These are phyloP conservation scores for Microsporum ferrugineum DNA, from an alignment of 2,329 filamentous ascomycete genomes.

Conservation along the genomic window DNA sequence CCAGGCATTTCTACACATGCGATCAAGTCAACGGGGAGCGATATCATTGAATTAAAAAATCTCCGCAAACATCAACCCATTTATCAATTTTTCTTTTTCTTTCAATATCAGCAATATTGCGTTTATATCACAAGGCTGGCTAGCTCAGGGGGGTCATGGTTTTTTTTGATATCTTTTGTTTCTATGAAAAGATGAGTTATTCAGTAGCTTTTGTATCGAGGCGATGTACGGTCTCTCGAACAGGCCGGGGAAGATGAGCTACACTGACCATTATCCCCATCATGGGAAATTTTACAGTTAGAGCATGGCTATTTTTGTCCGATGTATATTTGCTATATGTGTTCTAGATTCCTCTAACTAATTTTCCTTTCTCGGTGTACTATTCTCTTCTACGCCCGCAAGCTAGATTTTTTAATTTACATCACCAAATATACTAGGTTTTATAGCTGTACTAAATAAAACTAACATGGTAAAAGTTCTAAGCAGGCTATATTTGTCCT, in stretches of 20 bases:
- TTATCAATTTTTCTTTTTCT: background rate
- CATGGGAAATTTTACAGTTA: background rate
- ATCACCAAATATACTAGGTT: background rate
- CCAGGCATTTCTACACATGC: slow-evolving; percentile 75
- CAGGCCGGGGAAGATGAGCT: background rate
- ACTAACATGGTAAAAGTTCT: too few species aligned
- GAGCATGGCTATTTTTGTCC: background rate
- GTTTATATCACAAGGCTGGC: background rate
- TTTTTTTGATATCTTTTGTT: background rate
- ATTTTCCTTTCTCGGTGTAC: background rate
- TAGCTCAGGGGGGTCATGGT: background rate
- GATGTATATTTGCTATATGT: background rate
- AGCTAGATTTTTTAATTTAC: background rate
- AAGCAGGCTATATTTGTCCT: too few species aligned
- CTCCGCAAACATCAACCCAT: background rate
- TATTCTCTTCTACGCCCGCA: background rate
- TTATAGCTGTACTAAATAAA: too few species aligned
- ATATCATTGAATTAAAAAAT: slow-evolving; percentile 56
- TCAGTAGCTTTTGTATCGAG: background rate
- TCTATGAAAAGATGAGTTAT: background rate
- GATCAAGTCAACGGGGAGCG: slow-evolving; percentile 70
- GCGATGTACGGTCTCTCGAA: background rate
- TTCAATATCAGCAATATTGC: background rate
- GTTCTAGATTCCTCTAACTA: background rate
- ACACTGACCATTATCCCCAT: background rate